A percentile compares a stretch with the other conserved stretches of the same genome.
phyloP scores from a whole-genome alignment of 495 filamentous ascomycete genomes.

The Trichoderma orchidacearum region DNA sequence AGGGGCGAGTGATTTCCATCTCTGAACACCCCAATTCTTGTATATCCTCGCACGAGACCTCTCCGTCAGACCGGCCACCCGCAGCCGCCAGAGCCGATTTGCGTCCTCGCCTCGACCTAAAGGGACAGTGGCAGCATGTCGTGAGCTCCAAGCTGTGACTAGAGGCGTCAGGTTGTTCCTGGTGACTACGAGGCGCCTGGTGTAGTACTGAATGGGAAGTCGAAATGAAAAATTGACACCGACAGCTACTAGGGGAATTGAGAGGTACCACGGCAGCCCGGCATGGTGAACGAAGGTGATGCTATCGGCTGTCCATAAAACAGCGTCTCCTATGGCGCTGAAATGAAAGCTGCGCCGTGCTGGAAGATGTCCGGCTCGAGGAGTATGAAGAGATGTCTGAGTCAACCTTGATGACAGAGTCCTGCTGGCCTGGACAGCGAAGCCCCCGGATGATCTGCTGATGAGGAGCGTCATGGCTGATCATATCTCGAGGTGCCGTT shows the following conservation, averaged over 20 bases:
- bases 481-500: neutral
- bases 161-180: constrained; percentile 36
- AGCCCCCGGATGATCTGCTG: constrained; percentile 3
- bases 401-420: neutral
- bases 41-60: constrained; percentile 23
- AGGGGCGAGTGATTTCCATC: constrained; percentile 33
- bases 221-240: constrained; percentile 44
- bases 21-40: constrained; percentile 29
- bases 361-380: neutral
- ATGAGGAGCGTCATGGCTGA: neutral
- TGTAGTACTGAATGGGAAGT: constrained; percentile 45
- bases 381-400: neutral
- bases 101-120: neutral
- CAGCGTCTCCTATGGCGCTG: constrained; percentile 25
- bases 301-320: constrained; percentile 38
- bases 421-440: neutral
- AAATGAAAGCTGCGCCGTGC: neutral
- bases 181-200: constrained; percentile 24
- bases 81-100: neutral
- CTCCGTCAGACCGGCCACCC: neutral
- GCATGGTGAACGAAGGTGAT: constrained; percentile 50
- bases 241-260: constrained; percentile 58
- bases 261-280: constrained; percentile 53
- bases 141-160: constrained; percentile 30
- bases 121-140: constrained; percentile 10